Conservation (phyloP, 805 yeast species). For the Candida fluviatilis region DNA sequence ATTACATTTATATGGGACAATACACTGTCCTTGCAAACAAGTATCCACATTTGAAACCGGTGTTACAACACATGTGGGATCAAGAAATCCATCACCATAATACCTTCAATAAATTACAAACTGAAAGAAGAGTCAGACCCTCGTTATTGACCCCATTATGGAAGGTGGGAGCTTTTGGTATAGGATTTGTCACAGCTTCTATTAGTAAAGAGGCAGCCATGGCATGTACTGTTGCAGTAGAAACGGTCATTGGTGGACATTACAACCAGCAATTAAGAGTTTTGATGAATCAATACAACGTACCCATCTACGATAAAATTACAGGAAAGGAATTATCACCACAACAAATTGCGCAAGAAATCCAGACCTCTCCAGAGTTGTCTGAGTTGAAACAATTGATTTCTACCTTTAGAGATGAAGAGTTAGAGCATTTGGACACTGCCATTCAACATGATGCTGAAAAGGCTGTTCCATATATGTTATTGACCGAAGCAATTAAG, state of each 20-base stretch:
- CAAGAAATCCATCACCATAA: constrained; percentile 90
- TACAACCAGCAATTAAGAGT: constrained; percentile 86
- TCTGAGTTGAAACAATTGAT: constrained; percentile 55
- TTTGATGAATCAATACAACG: constrained; percentile 61
- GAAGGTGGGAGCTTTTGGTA: constrained; percentile 83
- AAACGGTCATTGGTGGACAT: constrained; percentile 95
- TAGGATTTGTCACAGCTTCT: constrained; percentile 85
- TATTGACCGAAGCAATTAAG: constrained; percentile 85
- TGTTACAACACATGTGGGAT: constrained; percentile 95
- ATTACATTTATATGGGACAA: constrained; percentile 90
- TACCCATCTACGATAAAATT: constrained; percentile 33
- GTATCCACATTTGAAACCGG: constrained; percentile 71
- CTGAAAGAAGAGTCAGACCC: constrained; percentile 80
- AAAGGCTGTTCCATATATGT: constrained; percentile 85
- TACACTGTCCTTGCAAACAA: constrained; percentile 66
- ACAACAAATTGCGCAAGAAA: constrained; percentile 19
- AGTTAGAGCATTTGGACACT: constrained; percentile 89
- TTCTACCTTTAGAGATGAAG: constrained; percentile 84
- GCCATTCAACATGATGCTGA: constrained; percentile 92
- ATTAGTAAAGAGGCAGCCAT: constrained; percentile 94
- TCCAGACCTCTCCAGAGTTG: constrained; percentile 50
- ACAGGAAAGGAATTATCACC: constrained; percentile 25
- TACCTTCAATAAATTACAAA: constrained; percentile 77
- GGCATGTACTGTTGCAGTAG: constrained; percentile 99
- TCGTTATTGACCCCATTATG: constrained; percentile 88